These are phyloP conservation scores for Lecanicillium sp. DNA, from an alignment of 2,329 filamentous ascomycete species.

Conservation along the genomic window DNA sequence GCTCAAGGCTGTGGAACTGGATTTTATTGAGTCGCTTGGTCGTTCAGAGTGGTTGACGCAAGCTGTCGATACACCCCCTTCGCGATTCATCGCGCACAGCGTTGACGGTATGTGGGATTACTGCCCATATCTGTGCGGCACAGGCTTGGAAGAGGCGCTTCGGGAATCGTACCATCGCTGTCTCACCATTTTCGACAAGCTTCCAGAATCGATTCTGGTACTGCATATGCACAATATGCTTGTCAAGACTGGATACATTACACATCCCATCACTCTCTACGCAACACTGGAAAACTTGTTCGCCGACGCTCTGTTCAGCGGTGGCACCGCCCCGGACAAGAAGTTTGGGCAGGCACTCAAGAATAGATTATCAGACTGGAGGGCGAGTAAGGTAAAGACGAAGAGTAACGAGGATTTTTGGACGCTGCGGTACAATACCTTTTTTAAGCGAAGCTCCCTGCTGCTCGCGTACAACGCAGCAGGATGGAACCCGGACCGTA, in stretches of 20 bases:
- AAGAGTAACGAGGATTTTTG: background rate
- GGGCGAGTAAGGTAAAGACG: background rate
- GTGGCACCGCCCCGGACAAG: conserved; percentile 13
- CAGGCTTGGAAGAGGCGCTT: conserved; percentile 38
- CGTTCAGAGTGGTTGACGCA: conserved; percentile 15
- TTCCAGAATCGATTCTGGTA: conserved; percentile 33
- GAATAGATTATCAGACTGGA: background rate
- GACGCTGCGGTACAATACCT: conserved; percentile 17
- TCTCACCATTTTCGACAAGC: conserved; percentile 33
- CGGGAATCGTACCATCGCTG: conserved; percentile 30
- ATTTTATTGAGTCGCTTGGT: conserved; percentile 19
- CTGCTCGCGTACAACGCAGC: conserved; percentile 25
- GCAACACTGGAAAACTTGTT: conserved; percentile 20
- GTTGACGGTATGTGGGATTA: conserved; percentile 42
- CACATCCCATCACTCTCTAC: conserved; percentile 27
- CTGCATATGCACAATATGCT: conserved; percentile 45
- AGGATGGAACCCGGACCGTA: conserved; percentile 30
- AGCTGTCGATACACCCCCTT: conserved; percentile 27
- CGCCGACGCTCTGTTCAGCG: conserved; percentile 11
- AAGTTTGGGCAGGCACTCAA: conserved; percentile 13
- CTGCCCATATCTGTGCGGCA: conserved; percentile 43
- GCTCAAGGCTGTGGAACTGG: conserved; percentile 9
- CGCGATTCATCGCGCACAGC: conserved; percentile 36
- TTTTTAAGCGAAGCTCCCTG: conserved; percentile 30
- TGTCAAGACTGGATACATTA: conserved; percentile 34